A percentile compares a stretch with the other conserved stretches of the same genome.
These are phyloP conservation scores for Cicer cuneatum DNA, from an alignment of 306 rosid genomes.

Conservation along the genomic window DNA sequence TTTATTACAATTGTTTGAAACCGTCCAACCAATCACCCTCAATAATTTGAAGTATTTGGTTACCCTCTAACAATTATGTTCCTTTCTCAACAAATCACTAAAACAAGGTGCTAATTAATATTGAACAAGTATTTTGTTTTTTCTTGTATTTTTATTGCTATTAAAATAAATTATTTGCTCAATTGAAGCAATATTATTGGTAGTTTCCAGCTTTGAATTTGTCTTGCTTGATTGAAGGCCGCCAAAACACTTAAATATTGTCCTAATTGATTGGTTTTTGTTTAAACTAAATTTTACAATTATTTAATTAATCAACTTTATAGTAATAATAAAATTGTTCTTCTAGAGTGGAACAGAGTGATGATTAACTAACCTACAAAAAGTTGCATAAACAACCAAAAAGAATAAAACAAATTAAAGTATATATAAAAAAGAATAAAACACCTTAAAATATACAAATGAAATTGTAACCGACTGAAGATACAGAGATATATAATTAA, in stretches of 20 bases:
- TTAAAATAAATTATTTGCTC: conserved; percentile 18
- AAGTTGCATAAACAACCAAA: conserved; percentile 37
- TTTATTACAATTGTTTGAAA: conserved; percentile 26
- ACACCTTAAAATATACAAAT: conserved; percentile 25
- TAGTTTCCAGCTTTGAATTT: conserved; percentile 53
- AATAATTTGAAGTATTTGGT: conserved; percentile 7
- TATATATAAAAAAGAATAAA: not conserved
- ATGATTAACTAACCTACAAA: conserved; percentile 28
- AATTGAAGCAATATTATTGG: conserved; percentile 37
- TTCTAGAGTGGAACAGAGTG: conserved; percentile 18
- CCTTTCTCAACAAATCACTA: conserved; percentile 47
- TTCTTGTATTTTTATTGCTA: conserved; percentile 21
- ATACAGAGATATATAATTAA: not conserved
- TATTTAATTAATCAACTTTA: conserved; percentile 28
- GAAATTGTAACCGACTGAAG: conserved; percentile 22
- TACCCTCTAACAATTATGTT: conserved; percentile 36
- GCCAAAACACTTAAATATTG: conserved; percentile 44
- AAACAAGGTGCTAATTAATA: conserved; percentile 44
- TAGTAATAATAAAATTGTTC: conserved; percentile 33
- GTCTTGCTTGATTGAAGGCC: conserved; percentile 48
- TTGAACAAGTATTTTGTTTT: conserved; percentile 21
- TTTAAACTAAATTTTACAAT: conserved; percentile 22
- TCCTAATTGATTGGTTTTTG: conserved; percentile 29
- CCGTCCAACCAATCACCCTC: conserved; percentile 46
- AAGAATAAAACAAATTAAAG: conserved; percentile 26